phyloP scores from a whole-genome alignment of 2,329 filamentous ascomycete genomes.

The Didymella segeticola region DNA sequence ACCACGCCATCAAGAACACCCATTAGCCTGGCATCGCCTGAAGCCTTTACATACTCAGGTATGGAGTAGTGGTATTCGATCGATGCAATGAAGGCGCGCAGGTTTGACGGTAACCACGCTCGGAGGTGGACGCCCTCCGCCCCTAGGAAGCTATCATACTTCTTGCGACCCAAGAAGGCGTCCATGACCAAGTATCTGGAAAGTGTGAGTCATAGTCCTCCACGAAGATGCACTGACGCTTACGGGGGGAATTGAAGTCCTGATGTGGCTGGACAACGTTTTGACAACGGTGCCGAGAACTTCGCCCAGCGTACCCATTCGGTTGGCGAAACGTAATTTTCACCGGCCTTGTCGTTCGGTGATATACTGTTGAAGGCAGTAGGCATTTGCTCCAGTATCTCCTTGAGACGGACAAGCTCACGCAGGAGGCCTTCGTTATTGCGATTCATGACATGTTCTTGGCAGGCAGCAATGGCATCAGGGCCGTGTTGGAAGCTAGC shows the following conservation, averaged over 20 bases:
- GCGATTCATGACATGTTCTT: conserved; percentile 35
- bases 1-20: conserved; percentile 63
- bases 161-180: conserved; percentile 48
- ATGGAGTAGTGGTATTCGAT: conserved; percentile 63
- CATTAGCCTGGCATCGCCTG: conserved; percentile 58
- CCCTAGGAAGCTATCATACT: conserved; percentile 61
- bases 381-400: conserved; percentile 35
- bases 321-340: conserved; percentile 33
- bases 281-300: conserved; percentile 36
- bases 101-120: conserved; percentile 62
- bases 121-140: conserved; percentile 60
- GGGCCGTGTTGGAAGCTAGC: conserved; percentile 36
- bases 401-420: conserved; percentile 33
- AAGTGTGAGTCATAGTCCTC: neutral
- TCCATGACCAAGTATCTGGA: conserved; percentile 32
- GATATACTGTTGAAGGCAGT: conserved; percentile 35
- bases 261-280: conserved; percentile 33
- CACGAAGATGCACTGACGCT: neutral
- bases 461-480: conserved; percentile 35
- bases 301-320: conserved; percentile 39
- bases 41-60: conserved; percentile 61
- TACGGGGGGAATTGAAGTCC: conserved; percentile 33
- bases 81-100: conserved; percentile 62
- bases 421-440: conserved; percentile 35
- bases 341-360: conserved; percentile 29